Evolutionary conservation across 208 protist species (phyloP).

Genomic region (Trypanosoma scelopori): DNA sequence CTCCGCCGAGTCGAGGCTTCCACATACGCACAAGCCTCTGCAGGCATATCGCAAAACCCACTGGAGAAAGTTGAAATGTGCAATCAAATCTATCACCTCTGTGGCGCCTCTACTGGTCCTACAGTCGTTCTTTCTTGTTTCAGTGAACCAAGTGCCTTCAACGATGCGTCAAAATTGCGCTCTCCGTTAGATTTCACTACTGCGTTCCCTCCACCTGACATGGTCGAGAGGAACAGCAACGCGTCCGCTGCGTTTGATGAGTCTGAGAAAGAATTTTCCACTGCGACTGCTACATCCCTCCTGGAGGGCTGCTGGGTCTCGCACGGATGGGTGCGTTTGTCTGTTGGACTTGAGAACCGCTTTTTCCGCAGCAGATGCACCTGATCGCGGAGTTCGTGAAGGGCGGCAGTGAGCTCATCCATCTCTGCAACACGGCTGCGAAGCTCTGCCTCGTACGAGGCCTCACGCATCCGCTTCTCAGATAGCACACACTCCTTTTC

Average conservation of each 20-base stretch:
- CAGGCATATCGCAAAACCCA: too few species aligned
- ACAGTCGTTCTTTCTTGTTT: too few species aligned
- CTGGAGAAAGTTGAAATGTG: too few species aligned
- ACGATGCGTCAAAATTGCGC: too few species aligned
- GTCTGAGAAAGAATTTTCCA: background rate
- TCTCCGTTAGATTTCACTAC: too few species aligned
- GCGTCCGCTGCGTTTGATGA: background rate
- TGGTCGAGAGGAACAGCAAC: background rate
- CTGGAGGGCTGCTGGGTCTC: background rate
- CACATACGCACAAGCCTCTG: too few species aligned
- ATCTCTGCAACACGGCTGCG: conserved; percentile 22
- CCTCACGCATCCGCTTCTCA: conserved; percentile 22
- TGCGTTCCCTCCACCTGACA: too few species aligned
- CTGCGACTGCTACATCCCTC: background rate
- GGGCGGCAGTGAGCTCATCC: conserved; percentile 17
- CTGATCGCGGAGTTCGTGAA: conserved; percentile 23
- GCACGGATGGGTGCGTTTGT: background rate
- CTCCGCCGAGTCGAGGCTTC: too few species aligned
- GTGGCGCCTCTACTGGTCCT: too few species aligned
- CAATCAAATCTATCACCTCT: too few species aligned
- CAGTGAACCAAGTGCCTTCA: too few species aligned
- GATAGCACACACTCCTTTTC: conserved; percentile 18
- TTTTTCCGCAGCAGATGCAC: background rate
- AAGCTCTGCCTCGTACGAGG: conserved; percentile 25
- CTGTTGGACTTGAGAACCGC: too few species aligned